Evolutionary conservation across 345 rosid species (phyloP).

Genomic region (Alliaria petiolata): DNA sequence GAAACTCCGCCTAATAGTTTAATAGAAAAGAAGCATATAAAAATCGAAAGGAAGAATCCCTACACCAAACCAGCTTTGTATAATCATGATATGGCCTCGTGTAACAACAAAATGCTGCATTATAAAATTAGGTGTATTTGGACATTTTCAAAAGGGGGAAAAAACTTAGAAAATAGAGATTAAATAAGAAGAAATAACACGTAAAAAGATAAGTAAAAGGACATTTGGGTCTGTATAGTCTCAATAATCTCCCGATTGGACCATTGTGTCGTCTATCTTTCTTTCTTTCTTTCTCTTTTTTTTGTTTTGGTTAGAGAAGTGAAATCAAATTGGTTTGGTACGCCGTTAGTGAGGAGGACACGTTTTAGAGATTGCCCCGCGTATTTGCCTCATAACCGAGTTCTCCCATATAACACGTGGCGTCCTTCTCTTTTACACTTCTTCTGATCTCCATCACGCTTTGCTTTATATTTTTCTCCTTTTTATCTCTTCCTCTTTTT

Average conservation of each 20-base stretch:
- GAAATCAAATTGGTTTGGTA: conserved; percentile 28
- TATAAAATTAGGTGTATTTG: conserved; percentile 14
- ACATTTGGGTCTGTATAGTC: conserved; percentile 9
- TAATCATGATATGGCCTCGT: conserved; percentile 24
- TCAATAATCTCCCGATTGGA: conserved; percentile 28
- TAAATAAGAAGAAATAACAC: conserved; percentile 21
- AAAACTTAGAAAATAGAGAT: too few relatives aligned
- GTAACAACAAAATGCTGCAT: conserved; percentile 11
- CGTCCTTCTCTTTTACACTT: background rate
- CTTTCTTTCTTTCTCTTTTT: background rate
- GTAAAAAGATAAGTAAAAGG: conserved; percentile 21
- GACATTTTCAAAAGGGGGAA: too few relatives aligned
- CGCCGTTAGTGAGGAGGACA: conserved; percentile 34
- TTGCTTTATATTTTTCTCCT: background rate
- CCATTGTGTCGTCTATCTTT: conserved; percentile 26
- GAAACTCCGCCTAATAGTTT: conserved; percentile 27
- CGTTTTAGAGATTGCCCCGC: conserved; percentile 30
- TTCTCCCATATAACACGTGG: conserved; percentile 26
- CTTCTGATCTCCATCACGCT: conserved; percentile 16
- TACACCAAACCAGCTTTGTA: conserved; percentile 22
- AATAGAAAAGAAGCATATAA: conserved; percentile 16
- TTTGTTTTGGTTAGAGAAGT: conserved; percentile 12
- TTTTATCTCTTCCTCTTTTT: conserved; percentile 9
- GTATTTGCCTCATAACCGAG: conserved; percentile 23
- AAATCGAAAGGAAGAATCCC: background rate